Conservation (phyloP, 345 rosid genomes). For the Lagerstroemia speciosa region DNA sequence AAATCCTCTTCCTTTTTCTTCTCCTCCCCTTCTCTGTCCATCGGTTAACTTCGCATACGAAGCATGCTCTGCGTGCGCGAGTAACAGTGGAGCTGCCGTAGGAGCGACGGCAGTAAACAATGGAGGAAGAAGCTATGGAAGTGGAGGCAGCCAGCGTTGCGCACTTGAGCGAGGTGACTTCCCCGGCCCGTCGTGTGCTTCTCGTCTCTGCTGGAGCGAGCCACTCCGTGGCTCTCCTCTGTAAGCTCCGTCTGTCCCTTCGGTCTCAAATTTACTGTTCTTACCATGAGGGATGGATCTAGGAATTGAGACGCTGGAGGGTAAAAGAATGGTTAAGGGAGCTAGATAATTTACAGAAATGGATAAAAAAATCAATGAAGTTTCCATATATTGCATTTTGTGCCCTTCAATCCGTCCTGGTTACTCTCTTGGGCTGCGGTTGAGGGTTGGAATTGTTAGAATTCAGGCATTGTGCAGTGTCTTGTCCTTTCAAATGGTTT, state of each 20-base stretch:
- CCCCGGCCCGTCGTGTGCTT: constrained; percentile 51
- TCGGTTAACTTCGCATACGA: not conserved
- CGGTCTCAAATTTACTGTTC: not conserved
- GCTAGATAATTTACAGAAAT: too few species aligned
- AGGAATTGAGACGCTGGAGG: too few species aligned
- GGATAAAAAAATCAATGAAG: too few species aligned
- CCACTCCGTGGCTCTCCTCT: constrained; percentile 87
- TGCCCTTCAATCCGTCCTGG: too few species aligned
- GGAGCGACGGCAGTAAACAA: not conserved
- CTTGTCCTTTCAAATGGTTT: not conserved
- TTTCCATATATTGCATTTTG: too few species aligned
- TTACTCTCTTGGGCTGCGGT: too few species aligned
- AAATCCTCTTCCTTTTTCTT: not conserved
- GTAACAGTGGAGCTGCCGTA: not conserved
- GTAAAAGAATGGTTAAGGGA: too few species aligned
- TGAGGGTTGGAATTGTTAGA: not conserved
- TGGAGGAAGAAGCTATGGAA: constrained; percentile 8
- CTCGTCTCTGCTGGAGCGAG: constrained; percentile 95
- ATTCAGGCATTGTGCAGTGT: not conserved
- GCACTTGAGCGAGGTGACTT: constrained; percentile 22
- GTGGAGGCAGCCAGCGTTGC: not conserved
- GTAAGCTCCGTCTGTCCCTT: constrained; percentile 25
- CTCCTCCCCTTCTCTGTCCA: not conserved
- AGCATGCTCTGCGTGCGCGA: not conserved
- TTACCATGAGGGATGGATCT: too few species aligned